Evolutionary conservation across 2,329 filamentous ascomycete genomes (phyloP).

Genomic region (Talaromyces atroroseus): DNA sequence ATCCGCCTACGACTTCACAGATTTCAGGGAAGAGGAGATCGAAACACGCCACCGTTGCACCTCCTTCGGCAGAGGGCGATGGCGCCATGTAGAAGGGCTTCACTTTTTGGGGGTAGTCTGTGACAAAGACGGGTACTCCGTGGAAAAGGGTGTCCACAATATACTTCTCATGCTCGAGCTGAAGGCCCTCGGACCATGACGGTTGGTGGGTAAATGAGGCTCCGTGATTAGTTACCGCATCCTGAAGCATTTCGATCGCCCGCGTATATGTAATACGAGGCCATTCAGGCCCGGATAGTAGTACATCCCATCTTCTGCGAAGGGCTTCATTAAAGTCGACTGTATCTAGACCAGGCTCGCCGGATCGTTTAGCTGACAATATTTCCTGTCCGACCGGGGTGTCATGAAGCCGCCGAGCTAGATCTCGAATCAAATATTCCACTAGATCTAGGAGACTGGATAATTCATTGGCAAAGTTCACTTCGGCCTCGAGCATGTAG

Average conservation of each 20-base stretch:
- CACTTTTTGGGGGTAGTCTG: slow-evolving; percentile 78
- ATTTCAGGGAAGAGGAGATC: slow-evolving; percentile 81
- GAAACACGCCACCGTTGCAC: slow-evolving; percentile 74
- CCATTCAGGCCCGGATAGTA: slow-evolving; percentile 58
- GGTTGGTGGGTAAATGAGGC: slow-evolving; percentile 62
- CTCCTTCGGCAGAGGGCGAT: slow-evolving; percentile 32
- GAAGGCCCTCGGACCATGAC: slow-evolving; percentile 67
- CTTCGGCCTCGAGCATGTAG: slow-evolving; percentile 95
- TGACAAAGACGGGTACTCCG: slow-evolving; percentile 75
- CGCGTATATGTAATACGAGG: slow-evolving; percentile 76
- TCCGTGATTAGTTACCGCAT: slow-evolving; percentile 47
- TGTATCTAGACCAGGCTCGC: slow-evolving; percentile 38
- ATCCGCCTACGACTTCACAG: slow-evolving; percentile 82
- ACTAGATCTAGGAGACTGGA: slow-evolving; percentile 70
- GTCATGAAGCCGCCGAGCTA: slow-evolving; percentile 47
- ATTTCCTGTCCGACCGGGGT: slow-evolving; percentile 53
- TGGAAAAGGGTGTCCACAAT: slow-evolving; percentile 64
- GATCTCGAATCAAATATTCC: slow-evolving; percentile 66
- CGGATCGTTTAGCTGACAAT: slow-evolving; percentile 40
- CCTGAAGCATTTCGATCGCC: slow-evolving; percentile 64
- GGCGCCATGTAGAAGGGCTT: slow-evolving; percentile 88
- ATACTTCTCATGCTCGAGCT: slow-evolving; percentile 89
- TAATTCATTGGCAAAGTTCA: slow-evolving; percentile 69
- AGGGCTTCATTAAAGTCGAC: slow-evolving; percentile 44
- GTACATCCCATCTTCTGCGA: slow-evolving; percentile 64